Percentiles rank a stretch among this genome's conserved stretches.
phyloP scores from a whole-genome alignment of 371 early-diverging fungal species.

The Chytridium lagenaria region DNA sequence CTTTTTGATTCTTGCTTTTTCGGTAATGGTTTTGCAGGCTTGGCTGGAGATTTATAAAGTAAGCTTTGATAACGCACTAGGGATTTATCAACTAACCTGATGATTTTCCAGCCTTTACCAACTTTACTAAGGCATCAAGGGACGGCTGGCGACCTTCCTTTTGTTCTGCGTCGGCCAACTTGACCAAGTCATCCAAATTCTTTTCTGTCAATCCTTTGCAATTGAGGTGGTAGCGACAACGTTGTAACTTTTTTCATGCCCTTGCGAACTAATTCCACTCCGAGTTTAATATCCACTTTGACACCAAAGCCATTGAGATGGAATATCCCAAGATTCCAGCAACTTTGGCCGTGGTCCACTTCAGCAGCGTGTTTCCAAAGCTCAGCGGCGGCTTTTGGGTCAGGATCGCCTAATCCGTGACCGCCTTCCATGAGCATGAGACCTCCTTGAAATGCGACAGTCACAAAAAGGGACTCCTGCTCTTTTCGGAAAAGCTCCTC shows the following conservation, averaged over 20 bases:
- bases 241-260: slow-evolving; percentile 21
- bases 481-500: slow-evolving; percentile 28
- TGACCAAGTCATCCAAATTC: neutral
- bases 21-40: no score
- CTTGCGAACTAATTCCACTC: slow-evolving; percentile 31
- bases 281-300: slow-evolving; percentile 35
- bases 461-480: slow-evolving; percentile 32
- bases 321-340: slow-evolving; percentile 48
- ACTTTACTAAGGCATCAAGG: neutral
- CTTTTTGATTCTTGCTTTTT: no score
- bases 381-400: slow-evolving; percentile 31
- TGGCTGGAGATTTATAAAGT: no score
- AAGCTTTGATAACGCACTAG: no score
- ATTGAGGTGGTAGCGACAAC: slow-evolving; percentile 6
- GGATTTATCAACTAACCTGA: no score
- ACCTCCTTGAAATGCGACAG: slow-evolving; percentile 39
- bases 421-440: slow-evolving; percentile 46
- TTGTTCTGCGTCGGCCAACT: neutral
- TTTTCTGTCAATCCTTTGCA: neutral
- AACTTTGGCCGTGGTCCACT: slow-evolving; percentile 39
- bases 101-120: slow-evolving; percentile 5
- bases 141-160: neutral
- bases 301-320: slow-evolving; percentile 46
- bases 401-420: slow-evolving; percentile 39
- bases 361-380: slow-evolving; percentile 30